phyloP scores from a whole-genome alignment of 495 filamentous ascomycete genomes.

The Margaritispora aquatica region DNA sequence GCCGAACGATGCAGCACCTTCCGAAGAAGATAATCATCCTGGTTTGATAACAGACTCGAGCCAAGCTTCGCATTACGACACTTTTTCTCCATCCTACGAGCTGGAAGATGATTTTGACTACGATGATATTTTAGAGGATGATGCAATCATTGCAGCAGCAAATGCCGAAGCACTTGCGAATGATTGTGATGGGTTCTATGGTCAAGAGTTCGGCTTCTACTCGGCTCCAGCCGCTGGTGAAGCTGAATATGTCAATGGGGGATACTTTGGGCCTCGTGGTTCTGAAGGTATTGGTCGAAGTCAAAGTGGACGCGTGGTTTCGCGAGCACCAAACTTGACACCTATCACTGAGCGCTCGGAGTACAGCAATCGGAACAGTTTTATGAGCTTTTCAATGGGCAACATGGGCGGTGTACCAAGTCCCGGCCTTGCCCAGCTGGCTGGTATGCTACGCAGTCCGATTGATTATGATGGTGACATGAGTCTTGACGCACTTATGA shows the following conservation, averaged over 20 bases:
- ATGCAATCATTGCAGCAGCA: constrained; percentile 86
- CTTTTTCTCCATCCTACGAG: constrained; percentile 25
- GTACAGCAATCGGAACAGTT: constrained; percentile 88
- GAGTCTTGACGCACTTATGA: constrained; percentile 63
- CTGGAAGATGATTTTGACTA: constrained; percentile 42
- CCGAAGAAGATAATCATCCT: constrained; percentile 26
- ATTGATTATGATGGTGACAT: constrained; percentile 54
- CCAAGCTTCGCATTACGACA: constrained; percentile 29
- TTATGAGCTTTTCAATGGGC: constrained; percentile 66
- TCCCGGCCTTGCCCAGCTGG: constrained; percentile 66
- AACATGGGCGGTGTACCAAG: constrained; percentile 31
- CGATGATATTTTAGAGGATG: constrained; percentile 67
- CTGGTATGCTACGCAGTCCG: constrained; percentile 50
- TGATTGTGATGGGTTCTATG: constrained; percentile 90
- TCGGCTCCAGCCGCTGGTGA: constrained; percentile 48
- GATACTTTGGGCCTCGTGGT: constrained; percentile 79
- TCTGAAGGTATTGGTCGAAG: constrained; percentile 56
- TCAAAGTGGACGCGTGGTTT: constrained; percentile 62
- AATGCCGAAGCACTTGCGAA: constrained; percentile 91
- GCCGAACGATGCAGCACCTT: constrained; percentile 24
- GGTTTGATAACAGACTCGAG: constrained; percentile 29
- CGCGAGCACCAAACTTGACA: constrained; percentile 83
- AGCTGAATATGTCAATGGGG: constrained; percentile 63
- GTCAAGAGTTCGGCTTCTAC: constrained; percentile 97
- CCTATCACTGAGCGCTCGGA: constrained; percentile 96